Evolutionary conservation across 768 basidiomycete genomes (phyloP).

Genomic region (Infundibulicybe gibba): DNA sequence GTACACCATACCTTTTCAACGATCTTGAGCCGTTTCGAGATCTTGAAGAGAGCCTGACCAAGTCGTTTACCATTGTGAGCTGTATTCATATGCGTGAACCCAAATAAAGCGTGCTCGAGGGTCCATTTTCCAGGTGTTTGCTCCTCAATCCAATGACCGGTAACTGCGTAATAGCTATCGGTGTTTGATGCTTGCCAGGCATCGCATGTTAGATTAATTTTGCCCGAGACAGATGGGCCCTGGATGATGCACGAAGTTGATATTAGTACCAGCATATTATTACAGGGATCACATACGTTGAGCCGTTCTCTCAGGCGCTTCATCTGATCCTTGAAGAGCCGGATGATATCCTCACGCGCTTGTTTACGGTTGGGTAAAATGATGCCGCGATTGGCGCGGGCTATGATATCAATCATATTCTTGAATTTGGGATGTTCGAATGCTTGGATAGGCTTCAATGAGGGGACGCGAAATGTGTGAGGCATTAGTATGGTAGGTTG

Average conservation of each 20-base stretch:
- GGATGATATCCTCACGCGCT: constrained; percentile 14
- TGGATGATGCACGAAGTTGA: too few species aligned
- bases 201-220: constrained; percentile 29
- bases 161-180: constrained; percentile 32
- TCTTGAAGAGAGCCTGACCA: constrained; percentile 32
- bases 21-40: constrained; percentile 21
- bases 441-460: constrained; percentile 14
- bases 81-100: constrained; percentile 31
- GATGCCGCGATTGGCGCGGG: constrained; percentile 22
- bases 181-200: constrained; percentile 34
- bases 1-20: constrained; percentile 23
- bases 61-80: constrained; percentile 29
- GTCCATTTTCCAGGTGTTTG: constrained; percentile 16
- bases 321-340: constrained; percentile 9
- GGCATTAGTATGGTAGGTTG: too few species aligned
- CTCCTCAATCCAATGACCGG: constrained; percentile 17
- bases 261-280: too few species aligned
- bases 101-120: constrained; percentile 25
- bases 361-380: constrained; percentile 17
- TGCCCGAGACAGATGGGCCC: too few species aligned
- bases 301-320: too few species aligned
- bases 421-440: constrained; percentile 22
- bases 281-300: too few species aligned
- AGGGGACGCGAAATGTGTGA: too few species aligned
- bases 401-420: constrained; percentile 23